Evolutionary conservation across 2,329 filamentous ascomycete genomes (phyloP), one percentile per base, ranked within the genome.

Genomic region (Leptographium flavum): DNA sequence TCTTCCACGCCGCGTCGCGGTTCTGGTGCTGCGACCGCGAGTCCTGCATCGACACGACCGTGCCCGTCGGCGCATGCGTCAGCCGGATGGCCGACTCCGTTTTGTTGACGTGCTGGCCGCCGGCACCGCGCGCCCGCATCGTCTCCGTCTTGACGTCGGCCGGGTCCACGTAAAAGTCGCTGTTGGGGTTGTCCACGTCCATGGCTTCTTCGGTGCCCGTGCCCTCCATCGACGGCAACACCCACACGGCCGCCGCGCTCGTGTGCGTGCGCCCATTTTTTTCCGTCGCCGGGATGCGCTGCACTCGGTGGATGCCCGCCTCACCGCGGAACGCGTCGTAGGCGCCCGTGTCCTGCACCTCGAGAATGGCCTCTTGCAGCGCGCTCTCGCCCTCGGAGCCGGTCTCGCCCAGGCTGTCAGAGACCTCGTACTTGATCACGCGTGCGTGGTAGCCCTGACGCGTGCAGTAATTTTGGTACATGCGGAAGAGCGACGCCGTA

Each of bases 21-120:
- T 98, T 98, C 52, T 85, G 78, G 54, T 85, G 79, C 66, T 98
- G 92, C 37, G 87, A 94, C 45, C 92, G 76, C 44, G 80, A 81
- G 60, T 98, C 92, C 62, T 98, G 92, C 73, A 96, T 94, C 13
- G 81, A 81, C 14, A 96, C 88, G 2, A 85, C 77, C 1, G 80
- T 92, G 38, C 83, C 84, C 1, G 87, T 94, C 2, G 92, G 92
- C 7, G 83, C 63, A 66, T 98, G 92, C 2, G 88, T 96, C 56
- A 98, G 71, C 10, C 92, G 81, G 49, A 98, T 85, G 4, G 92
- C 92, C 27, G 87, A 94, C 66, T 98, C 92, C 0, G 92, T 98
- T 61, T 90, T 95, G 66, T 98, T 98, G 59, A 98, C 92, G 63
- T 98, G 92, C 66, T 98, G 92, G 1, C 92, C 92, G 28, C 92